These are phyloP conservation scores for Exophiala calicioides DNA, from an alignment of 2,329 filamentous ascomycete species.

Conservation along the genomic window DNA sequence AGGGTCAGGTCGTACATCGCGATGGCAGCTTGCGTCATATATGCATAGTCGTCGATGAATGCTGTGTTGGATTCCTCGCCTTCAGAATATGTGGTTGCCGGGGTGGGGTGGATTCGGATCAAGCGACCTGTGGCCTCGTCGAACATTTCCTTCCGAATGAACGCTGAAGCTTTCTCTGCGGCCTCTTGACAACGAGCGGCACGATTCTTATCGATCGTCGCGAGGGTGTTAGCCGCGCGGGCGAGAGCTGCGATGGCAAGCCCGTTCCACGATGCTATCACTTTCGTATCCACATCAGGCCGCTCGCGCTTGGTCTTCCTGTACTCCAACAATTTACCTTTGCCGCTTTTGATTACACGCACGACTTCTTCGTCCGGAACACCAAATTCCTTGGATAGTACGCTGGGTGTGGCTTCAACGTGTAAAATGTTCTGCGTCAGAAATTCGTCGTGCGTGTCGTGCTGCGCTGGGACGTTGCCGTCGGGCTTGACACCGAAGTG, in stretches of 20 bases:
- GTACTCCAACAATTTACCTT: constrained; percentile 67
- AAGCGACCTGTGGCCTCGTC: constrained; percentile 63
- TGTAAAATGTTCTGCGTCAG: constrained; percentile 88
- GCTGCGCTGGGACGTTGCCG: constrained; percentile 78
- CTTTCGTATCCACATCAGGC: constrained; percentile 83
- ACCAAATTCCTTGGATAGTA: constrained; percentile 74
- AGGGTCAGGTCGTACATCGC: constrained; percentile 82
- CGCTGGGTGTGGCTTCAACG: constrained; percentile 65
- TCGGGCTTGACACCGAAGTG: constrained; percentile 83
- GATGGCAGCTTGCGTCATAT: constrained; percentile 77
- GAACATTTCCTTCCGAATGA: constrained; percentile 74
- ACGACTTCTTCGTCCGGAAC: constrained; percentile 69
- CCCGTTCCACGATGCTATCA: constrained; percentile 84
- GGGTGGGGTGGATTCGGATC: constrained; percentile 51
- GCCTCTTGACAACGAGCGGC: constrained; percentile 63
- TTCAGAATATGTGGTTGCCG: neutral
- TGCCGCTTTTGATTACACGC: constrained; percentile 66
- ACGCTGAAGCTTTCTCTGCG: constrained; percentile 68
- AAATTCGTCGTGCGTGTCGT: constrained; percentile 91
- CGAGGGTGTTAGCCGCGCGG: constrained; percentile 69
- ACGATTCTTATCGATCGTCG: constrained; percentile 57
- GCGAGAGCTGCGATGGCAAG: constrained; percentile 83
- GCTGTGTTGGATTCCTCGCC: constrained; percentile 58
- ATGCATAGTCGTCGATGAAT: constrained; percentile 95
- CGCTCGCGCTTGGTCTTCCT: constrained; percentile 72